Evolutionary conservation across 1,139 yeast genomes (phyloP), one percentile per base, ranked within the genome.

Genomic region (Martiniozyma asiatica): DNA sequence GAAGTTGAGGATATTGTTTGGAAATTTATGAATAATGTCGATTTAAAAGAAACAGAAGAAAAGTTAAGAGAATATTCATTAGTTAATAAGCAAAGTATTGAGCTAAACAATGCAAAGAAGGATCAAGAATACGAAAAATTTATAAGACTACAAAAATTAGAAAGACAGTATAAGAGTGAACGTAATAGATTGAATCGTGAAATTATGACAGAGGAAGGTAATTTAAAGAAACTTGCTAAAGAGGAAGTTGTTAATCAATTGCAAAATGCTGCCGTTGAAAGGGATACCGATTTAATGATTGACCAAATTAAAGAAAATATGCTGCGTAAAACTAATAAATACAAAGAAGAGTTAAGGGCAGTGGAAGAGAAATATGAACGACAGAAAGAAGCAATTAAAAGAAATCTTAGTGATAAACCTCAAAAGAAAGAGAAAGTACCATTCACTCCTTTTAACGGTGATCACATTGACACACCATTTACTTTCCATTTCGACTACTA

Each of bases 381-480:
- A 35, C 59, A 65, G 38, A 70, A 64, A 33, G 67, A 59, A 35
- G 61, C 46, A 21, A 41, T 53, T 11, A 53, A 59, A 24, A 50
- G 53, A 20, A 45, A 53, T 22, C 41, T 47, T 12, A 53, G 48
- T 20, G 42, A 38, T 19, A 50, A 42, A 20, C 35, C 39, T 12
- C 47, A 46, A 23, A 53, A 44, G 22, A 51, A 43, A 16, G 52
- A 48, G 13, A 47, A 49, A 22, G 60, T 70, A 4, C 97, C 97
- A 17, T 89, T 87, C 52, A 85, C 97, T 3, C 97, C 98, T 9
- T 87, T 89, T 56, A 73, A 74, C 47, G 97, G 97, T 30, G 97
- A 89, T 56, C 65, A 93, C 32, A 42, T 60, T 13, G 53, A 61
- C 24, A 52, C 56, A 31, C 56, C 57, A 25, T 68, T 60, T 44